phyloP scores from a whole-genome alignment of 371 early-diverging fungal genomes.

The Syncephalis fuscata region DNA sequence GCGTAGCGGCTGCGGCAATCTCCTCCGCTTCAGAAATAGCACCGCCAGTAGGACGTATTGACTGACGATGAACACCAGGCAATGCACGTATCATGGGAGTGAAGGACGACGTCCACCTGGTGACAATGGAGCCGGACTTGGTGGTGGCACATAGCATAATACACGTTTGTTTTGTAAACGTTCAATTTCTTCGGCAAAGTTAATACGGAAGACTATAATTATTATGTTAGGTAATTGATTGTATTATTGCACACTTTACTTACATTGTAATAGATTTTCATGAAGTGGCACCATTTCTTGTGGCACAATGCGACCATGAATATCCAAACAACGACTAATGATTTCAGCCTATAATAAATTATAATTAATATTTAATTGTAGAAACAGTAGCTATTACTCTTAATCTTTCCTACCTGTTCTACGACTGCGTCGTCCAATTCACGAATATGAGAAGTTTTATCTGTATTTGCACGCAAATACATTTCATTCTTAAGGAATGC shows the following conservation, averaged over 20 bases:
- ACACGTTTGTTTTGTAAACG: conserved; percentile 6
- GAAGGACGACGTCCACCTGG: no score
- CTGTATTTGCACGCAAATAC: conserved; percentile 22
- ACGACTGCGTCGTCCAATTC: conserved; percentile 36
- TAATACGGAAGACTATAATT: conserved; percentile 38
- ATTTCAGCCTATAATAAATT: conserved; percentile 28
- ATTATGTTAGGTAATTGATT: neutral
- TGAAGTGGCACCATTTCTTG: conserved; percentile 60
- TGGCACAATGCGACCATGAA: conserved; percentile 46
- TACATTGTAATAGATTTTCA: conserved; percentile 40
- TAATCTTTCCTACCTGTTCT: conserved; percentile 29
- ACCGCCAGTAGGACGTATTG: no score
- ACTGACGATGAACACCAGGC: no score
- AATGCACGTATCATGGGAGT: no score
- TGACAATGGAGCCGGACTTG: no score
- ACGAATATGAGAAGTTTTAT: conserved; percentile 23
- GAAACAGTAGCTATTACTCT: neutral
- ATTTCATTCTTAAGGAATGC: conserved; percentile 37
- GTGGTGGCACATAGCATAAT: no score
- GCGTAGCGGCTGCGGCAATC: no score
- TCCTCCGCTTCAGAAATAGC: no score
- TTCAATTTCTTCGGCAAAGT: conserved; percentile 52
- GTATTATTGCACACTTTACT: conserved; percentile 6
- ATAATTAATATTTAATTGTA: neutral
- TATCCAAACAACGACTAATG: conserved; percentile 35